phyloP scores from a whole-genome alignment of 352 stramenopile species.

The Globisporangium camurandrum region DNA sequence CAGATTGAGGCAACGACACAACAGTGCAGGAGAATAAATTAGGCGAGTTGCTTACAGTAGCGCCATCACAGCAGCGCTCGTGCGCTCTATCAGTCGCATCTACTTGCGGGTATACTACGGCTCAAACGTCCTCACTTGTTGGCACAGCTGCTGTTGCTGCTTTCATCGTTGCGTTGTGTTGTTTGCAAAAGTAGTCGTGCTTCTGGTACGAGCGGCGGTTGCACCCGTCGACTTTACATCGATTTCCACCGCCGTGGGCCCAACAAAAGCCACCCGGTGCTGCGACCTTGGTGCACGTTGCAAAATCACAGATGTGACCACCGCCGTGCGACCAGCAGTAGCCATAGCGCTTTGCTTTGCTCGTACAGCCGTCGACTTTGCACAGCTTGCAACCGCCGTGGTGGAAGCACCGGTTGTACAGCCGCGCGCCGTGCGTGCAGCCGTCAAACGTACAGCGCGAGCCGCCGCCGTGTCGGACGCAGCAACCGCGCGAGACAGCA shows the following conservation, averaged over 20 bases:
- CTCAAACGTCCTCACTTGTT: too few relatives aligned
- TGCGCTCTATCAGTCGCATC: too few relatives aligned
- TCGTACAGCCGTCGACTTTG: conserved; percentile 53
- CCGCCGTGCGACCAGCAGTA: conserved; percentile 69
- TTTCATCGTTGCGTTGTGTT: too few relatives aligned
- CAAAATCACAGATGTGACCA: conserved; percentile 46
- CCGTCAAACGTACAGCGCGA: conserved; percentile 50
- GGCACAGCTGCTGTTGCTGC: too few relatives aligned
- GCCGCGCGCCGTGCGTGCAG: conserved; percentile 43
- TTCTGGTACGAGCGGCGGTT: conserved; percentile 65
- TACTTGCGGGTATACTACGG: too few relatives aligned
- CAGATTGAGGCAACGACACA: too few relatives aligned
- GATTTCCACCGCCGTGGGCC: conserved; percentile 59
- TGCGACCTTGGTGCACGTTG: conserved; percentile 53
- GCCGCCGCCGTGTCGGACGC: conserved; percentile 44
- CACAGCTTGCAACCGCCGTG: conserved; percentile 60
- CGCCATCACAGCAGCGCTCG: too few relatives aligned
- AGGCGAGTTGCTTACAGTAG: too few relatives aligned
- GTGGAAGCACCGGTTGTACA: conserved; percentile 66
- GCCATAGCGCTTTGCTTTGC: conserved; percentile 62
- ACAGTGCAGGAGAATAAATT: too few relatives aligned
- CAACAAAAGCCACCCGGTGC: conserved; percentile 62
- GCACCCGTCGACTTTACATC: conserved; percentile 62
- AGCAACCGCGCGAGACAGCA: conserved; percentile 43
- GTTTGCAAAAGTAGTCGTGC: conserved; percentile 62